Evolutionary conservation across 176 grass and related monocot species (phyloP).

Genomic region (bread wheat (Triticum aestivum)): DNA sequence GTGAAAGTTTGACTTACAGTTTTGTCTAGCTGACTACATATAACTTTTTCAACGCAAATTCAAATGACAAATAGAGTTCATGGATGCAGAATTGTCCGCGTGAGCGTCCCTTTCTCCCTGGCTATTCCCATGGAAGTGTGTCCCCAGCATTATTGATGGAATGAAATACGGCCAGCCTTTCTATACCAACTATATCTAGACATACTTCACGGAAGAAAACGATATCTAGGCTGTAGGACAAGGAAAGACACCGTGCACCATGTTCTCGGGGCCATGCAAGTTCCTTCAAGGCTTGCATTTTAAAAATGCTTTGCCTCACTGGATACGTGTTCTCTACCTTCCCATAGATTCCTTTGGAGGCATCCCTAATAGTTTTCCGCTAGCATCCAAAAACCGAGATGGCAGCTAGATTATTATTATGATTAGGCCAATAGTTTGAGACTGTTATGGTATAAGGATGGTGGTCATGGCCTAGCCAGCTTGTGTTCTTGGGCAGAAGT

Average conservation of each 20-base stretch:
- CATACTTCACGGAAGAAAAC: background rate
- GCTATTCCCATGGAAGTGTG: background rate
- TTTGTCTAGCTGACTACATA: too few species aligned
- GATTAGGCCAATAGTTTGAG: constrained; percentile 23
- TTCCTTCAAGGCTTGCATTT: constrained; percentile 18
- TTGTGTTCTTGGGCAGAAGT: constrained; percentile 30
- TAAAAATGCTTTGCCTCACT: constrained; percentile 35
- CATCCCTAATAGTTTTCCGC: constrained; percentile 18
- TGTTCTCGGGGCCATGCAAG: constrained; percentile 25
- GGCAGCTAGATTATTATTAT: constrained; percentile 37
- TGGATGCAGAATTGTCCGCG: background rate
- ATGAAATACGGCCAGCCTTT: background rate
- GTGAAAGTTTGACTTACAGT: too few species aligned
- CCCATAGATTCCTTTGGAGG: constrained; percentile 51
- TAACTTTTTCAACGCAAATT: too few species aligned
- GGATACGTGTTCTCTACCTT: constrained; percentile 36
- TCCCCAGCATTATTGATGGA: constrained; percentile 12
- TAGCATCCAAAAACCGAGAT: constrained; percentile 19
- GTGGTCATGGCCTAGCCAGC: background rate
- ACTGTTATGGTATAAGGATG: background rate
- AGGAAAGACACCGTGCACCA: constrained; percentile 36
- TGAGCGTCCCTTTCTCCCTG: background rate
- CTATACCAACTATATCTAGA: background rate
- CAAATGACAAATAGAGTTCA: too few species aligned
- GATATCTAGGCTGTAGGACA: constrained; percentile 32